Evolutionary conservation across 345 rosid genomes (phyloP).

Genomic region (Anastatica hierochuntica): DNA sequence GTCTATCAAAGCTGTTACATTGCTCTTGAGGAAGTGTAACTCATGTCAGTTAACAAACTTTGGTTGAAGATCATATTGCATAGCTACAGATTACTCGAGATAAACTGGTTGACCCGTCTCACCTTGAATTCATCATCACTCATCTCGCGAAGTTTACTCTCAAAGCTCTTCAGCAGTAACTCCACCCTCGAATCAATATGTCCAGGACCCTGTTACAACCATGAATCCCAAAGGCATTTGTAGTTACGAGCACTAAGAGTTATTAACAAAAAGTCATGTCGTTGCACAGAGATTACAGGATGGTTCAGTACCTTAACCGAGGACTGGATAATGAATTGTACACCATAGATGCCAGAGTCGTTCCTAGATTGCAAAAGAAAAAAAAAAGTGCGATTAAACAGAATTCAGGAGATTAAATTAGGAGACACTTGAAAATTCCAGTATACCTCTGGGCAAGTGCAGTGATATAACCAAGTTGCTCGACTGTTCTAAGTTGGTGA

Average conservation of each 20-base stretch:
- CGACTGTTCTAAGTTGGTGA: conserved; percentile 95
- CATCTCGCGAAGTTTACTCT: conserved; percentile 60
- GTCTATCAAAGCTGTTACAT: conserved; percentile 73
- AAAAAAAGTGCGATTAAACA: background rate
- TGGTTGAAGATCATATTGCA: conserved; percentile 1
- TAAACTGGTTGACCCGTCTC: conserved; percentile 8
- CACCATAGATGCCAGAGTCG: conserved; percentile 63
- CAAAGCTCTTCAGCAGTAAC: conserved; percentile 58
- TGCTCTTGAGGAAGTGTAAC: conserved; percentile 39
- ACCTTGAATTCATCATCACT: conserved; percentile 77
- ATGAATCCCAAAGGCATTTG: too few relatives aligned
- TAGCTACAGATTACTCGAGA: background rate
- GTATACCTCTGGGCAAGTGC: conserved; percentile 58
- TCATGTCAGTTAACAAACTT: conserved; percentile 3
- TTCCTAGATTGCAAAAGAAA: conserved; percentile 33
- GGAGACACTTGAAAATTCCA: background rate
- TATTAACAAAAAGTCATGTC: too few relatives aligned
- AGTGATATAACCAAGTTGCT: conserved; percentile 91
- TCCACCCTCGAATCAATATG: conserved; percentile 74
- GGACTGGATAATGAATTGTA: conserved; percentile 82
- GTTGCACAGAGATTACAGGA: background rate
- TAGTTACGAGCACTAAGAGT: background rate
- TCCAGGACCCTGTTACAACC: conserved; percentile 58
- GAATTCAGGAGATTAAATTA: background rate
- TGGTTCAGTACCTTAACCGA: conserved; percentile 49